Base-by-base conservation (phyloP, 495 filamentous ascomycete genomes). In the Articulospora tetracladia region DNA sequence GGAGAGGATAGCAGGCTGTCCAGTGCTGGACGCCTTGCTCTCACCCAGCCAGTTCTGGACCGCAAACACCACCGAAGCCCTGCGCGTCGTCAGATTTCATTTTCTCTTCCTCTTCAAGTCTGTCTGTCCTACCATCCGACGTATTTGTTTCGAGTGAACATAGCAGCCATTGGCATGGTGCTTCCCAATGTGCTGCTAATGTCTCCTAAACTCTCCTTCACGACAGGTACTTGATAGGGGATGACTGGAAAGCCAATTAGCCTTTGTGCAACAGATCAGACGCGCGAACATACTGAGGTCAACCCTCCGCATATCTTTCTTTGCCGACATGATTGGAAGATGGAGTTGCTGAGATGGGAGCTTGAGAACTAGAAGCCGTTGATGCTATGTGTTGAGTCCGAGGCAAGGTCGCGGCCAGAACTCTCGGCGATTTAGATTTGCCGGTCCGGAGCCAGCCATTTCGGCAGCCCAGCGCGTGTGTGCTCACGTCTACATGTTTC, bases 141-240 rank as follows among this genome's bases (percentile, higher is more conserved):
- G 79, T 83, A 95, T 81, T 89, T 86, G 74, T 94, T 96, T 50
- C 91, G 80, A 61, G 89, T 93, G 72, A 96, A 95, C 79, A 97
- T 93, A 56, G 92, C 92, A 57, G 90, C 91, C 92, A 97, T 97
- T 34, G 92, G 92, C 68, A 96, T 73, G 8, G 91, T 96, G 68
- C 85, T 93, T 13, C 87, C 83, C 71, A 94, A 80, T 23, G 89
- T 89, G 65, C 88, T 86, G 74, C 68, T 72, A 58, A 80, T 68
- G 47, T 84, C 81, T 23, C 50, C 48, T 67, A 66, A 62, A 62
- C 28, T 63, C 17, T 81, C 80, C 54, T 80, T 83, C 8, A 70
- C 46, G 7, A 63, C 65, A 25, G 79, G 78, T 32, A 77, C 74
- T 68, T 79, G 74, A 62, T 77, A 80, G 22, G 79, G 76, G 54